Evolutionary conservation across 805 yeast species (phyloP), one percentile per base, ranked within the genome.

Genomic region (Wickerhamomyces rabaulensis): DNA sequence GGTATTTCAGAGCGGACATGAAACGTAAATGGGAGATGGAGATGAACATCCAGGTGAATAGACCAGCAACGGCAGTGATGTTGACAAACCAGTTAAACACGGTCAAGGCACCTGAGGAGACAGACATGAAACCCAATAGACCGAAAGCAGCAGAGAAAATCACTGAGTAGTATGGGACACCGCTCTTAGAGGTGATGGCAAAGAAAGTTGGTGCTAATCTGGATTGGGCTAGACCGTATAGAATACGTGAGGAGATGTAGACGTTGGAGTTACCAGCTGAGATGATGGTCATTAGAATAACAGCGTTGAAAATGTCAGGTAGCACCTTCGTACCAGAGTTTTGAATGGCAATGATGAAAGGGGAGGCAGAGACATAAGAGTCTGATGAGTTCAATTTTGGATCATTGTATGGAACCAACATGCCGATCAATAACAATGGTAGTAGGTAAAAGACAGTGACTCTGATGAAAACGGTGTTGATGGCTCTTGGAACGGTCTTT

Each of bases 221-320:
- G 43, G 75, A 73, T 53, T 73, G 71, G n/a, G 87, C 81, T 61
- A 85, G 69, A n/a, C 82, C 79, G 58, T 74, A 83, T 43, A 85
- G 62, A 39, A 82, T 71, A 66, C 94, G 71, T 3, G 90, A 83
- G 38, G 88, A 84, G 53, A 82, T 79, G 65, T 84, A 84, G 26
- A 84, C 73, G 60, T 83, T 82, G 13, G 90, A 83, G 68, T 85
- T 85, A 61, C 83, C 92, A 23, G 92, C 90, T n/a, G 91, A 84
- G 42, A 83, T 73, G 47, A 84, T 77, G 16, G 91, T 81, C 20
- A 75, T 54, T 41, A 85, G 61, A 50, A 85, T 79, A 44, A 84
- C 83, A 16, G 84, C 91, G 61, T 85, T 85, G 65, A 85, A 81
- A 45, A 85, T 80, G 58, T 78, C 74, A 40, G 90, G 87, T 49